Base-by-base conservation (phyloP, 768 basidiomycete species). In the Russula virescens region DNA sequence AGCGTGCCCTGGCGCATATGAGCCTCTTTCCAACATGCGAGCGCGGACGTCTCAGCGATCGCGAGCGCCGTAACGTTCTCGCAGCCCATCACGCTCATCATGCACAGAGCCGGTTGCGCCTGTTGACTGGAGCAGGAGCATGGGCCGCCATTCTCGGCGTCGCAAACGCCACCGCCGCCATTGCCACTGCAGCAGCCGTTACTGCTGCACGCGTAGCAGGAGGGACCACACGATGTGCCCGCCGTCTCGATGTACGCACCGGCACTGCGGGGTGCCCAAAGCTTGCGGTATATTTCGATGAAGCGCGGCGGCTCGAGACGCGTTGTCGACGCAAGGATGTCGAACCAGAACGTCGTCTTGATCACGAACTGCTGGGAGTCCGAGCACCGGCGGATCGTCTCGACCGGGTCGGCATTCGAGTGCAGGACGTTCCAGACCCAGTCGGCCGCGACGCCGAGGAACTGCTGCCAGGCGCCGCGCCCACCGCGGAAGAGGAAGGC, bases 321-420 rank as follows among this genome's bases (percentile, higher is more conserved):
- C n/a, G 89, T 89, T 55, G 87, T 81, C 1, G 86, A 83, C 8
- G 88, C 89, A 55, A 92, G 79, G 40, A 92, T 88, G 71, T 93
- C 91, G 72, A 92, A 91, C 91, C 91, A 93, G 59, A 92, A 84
- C 18, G 88, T 84, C 28, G 90, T 87, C 73, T 90, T 90, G 74
- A 91, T 80, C 70, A 92, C 85, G 73, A 91, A 91, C 42, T 75
- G 81, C 72, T 76, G 79, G 74, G 76, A 83, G 77, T 77, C 79
- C 23, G 70, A 66, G 67, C 81, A 83, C 18, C 64, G 60, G 38
- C 76, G 61, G 14, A 89, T 77, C 8, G 79, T 79, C 52, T 78
- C 76, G 57, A 75, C 74, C 10, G 80, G 77, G 26, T 78, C 76
- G 35, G 68, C 68, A 67, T 69, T 78, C 5, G 61, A 69, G 35